Base-by-base conservation (phyloP, 805 yeast genomes). In the Saccharomyces paradoxus region DNA sequence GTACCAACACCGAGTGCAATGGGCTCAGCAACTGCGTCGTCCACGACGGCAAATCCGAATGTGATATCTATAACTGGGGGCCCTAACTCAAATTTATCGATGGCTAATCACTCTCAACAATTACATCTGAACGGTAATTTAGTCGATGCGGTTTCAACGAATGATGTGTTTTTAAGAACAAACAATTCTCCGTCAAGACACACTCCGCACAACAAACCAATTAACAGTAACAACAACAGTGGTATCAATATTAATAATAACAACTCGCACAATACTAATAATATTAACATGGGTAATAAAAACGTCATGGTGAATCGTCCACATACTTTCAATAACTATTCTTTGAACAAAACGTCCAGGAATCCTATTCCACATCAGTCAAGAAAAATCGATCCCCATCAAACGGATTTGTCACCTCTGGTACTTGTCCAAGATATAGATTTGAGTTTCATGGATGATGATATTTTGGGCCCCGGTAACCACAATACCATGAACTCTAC, bases 71-170 rank as follows among this genome's bases (percentile, higher is more conserved):
- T 67, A 59, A 50, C 65, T 53, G 54, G 60, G 53, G 51, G 31
- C 31, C 29, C 55, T 14, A 53, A 51, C 9, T 50, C 52, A n/a
- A 17, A 21, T 17, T 30, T 48, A 31, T 44, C 56, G 12, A 37
- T 37, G 44, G 44, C 24, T 6, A 37, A 37, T 10, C 44, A 37
- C 17, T 37, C 44, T 17, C 44, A 37, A 46, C 68, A 64, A 55
- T 49, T 60, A 50, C 64, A 59, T 53, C 50, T 63, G 37, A 63
- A 66, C 57, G 85, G 82, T 63, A 82, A 80, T 63, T 74, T 81
- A 52, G 82, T 88, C 76, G 97, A 90, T 64, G 87, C 96, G 0
- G 97, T 91, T 2, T 83, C 94, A 8, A 92, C 97, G 17, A 91
- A 87, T 62, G 97, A 91, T 69, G 97, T 91, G 56, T 91, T 91